phyloP scores from a whole-genome alignment of 768 basidiomycete genomes.

The Pilatotrama ljubarskyi region DNA sequence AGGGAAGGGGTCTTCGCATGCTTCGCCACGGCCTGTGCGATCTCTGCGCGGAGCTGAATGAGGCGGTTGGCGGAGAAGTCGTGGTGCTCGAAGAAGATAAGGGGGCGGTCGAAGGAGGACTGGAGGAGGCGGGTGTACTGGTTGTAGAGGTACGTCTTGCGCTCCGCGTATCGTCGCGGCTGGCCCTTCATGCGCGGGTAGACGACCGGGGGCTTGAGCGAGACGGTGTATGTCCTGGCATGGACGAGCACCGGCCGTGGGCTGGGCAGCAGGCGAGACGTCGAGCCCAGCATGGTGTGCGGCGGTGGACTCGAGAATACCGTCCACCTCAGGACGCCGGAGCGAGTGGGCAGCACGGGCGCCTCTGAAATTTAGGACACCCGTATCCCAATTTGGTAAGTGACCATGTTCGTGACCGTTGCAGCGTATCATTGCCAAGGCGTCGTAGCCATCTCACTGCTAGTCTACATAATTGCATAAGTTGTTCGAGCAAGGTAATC shows the following conservation, averaged over 20 bases:
- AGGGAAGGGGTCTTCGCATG: slow-evolving; percentile 38
- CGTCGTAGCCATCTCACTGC: not conserved
- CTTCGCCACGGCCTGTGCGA: slow-evolving; percentile 50
- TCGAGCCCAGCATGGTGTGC: slow-evolving; percentile 20
- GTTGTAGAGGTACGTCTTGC: slow-evolving; percentile 80
- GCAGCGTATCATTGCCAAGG: not conserved
- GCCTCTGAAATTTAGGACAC: slow-evolving; percentile 12
- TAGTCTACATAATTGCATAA: too few species aligned
- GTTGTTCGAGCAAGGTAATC: too few species aligned
- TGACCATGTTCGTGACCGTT: not conserved
- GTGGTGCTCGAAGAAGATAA: slow-evolving; percentile 78
- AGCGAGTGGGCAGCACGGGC: not conserved
- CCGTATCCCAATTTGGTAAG: not conserved
- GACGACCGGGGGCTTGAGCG: slow-evolving; percentile 37
- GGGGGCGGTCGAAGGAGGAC: slow-evolving; percentile 52
- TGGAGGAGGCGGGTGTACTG: slow-evolving; percentile 76
- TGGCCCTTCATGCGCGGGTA: slow-evolving; percentile 49
- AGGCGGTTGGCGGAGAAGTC: slow-evolving; percentile 72
- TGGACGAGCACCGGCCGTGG: slow-evolving; percentile 9
- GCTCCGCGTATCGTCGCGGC: slow-evolving; percentile 72
- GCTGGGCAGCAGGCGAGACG: slow-evolving; percentile 11
- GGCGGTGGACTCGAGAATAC: not conserved
- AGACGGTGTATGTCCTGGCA: slow-evolving; percentile 17
- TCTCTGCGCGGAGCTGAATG: slow-evolving; percentile 66
- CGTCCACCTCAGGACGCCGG: not conserved